Evolutionary conservation across 495 filamentous ascomycete species (phyloP).

Genomic region (Penicillium roqueforti): DNA sequence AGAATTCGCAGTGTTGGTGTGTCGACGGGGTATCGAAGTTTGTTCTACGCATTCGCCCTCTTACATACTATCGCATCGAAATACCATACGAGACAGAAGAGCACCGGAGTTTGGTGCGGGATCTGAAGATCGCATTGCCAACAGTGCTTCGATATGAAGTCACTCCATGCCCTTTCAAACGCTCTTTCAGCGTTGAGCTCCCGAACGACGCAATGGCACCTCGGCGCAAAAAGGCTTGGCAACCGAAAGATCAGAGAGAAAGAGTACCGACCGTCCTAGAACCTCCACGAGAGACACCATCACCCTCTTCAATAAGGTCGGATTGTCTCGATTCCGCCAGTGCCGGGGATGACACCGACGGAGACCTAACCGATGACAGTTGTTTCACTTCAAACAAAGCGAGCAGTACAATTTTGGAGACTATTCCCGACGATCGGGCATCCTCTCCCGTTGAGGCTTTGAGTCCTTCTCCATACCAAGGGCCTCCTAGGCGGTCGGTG

Average conservation of each 20-base stretch:
- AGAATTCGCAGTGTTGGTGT: constrained; percentile 88
- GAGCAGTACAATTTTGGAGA: constrained; percentile 26
- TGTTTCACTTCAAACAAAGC: constrained; percentile 25
- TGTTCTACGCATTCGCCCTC: constrained; percentile 70
- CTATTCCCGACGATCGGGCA: constrained; percentile 25
- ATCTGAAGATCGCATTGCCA: constrained; percentile 64
- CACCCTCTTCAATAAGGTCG: constrained; percentile 9
- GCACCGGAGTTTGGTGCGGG: constrained; percentile 54
- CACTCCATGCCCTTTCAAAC: constrained; percentile 78
- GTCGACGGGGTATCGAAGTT: constrained; percentile 81
- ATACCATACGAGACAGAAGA: constrained; percentile 59
- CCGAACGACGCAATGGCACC: constrained; percentile 66
- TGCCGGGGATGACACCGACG: constrained; percentile 38
- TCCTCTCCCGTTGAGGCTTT: constrained; percentile 11
- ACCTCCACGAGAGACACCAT: constrained; percentile 2
- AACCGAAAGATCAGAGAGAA: constrained; percentile 54
- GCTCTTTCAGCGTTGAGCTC: constrained; percentile 68
- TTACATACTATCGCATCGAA: constrained; percentile 87
- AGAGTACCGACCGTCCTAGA: constrained; percentile 20
- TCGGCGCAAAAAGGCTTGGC: constrained; percentile 65
- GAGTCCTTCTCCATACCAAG: constrained; percentile 18
- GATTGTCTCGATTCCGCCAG: constrained; percentile 28
- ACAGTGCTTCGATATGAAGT: constrained; percentile 78
- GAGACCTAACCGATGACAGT: constrained; percentile 39
- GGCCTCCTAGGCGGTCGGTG: constrained; percentile 20